phyloP scores from a whole-genome alignment of 106 monocot genomes.

The Phalaenopsis aphrodite region DNA sequence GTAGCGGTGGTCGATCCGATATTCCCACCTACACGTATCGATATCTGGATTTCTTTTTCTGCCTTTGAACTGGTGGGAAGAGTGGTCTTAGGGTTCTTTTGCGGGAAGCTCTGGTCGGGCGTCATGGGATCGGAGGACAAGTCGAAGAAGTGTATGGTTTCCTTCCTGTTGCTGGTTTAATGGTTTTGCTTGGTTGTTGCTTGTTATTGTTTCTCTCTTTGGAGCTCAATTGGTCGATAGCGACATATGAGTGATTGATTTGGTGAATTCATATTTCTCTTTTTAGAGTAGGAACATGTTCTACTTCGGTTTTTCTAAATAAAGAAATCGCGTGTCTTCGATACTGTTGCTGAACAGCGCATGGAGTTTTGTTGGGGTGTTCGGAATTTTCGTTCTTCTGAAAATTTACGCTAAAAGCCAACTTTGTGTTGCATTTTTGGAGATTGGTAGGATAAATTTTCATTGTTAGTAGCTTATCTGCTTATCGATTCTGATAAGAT shows the following conservation, averaged over 20 bases:
- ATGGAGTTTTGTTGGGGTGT: background rate
- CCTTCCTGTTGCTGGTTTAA: background rate
- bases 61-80: background rate
- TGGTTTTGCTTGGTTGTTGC: background rate
- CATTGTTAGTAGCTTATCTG: background rate
- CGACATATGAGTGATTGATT: background rate
- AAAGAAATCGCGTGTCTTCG: background rate
- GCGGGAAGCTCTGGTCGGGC: constrained; percentile 29
- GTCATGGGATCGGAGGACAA: constrained; percentile 25
- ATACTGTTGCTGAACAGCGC: background rate
- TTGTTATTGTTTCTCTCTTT: background rate
- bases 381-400: background rate
- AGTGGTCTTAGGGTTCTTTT: constrained; percentile 32
- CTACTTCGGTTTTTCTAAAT: background rate
- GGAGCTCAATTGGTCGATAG: background rate
- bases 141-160: constrained; percentile 16
- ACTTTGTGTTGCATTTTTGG: background rate
- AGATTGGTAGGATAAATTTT: background rate
- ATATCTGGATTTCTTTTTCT: constrained; percentile 9
- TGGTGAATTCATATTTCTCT: background rate
- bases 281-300: background rate
- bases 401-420: background rate
- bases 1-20: background rate
- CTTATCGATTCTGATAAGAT: too few species aligned
- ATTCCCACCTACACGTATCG: background rate